Evolutionary conservation across 371 early-diverging fungal genomes (phyloP).

Genomic region (Sanchytrium tribonematis): DNA sequence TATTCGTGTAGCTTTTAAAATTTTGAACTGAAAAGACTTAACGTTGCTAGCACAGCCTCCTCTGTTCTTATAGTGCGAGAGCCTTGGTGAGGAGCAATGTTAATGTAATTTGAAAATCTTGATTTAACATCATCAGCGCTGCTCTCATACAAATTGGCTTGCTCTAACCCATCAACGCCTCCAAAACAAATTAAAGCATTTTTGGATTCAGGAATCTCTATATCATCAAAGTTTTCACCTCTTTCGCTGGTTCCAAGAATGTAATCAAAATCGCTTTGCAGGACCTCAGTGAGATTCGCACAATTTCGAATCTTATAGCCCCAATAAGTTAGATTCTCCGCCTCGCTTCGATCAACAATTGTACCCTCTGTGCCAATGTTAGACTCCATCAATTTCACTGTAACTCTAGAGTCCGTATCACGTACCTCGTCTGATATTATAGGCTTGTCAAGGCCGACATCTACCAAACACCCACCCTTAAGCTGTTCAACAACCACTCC

Average conservation of each 20-base stretch:
- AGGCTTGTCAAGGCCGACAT: conserved; percentile 28
- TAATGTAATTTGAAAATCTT: conserved; percentile 33
- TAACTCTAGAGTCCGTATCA: conserved; percentile 33
- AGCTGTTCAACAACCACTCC: conserved; percentile 26
- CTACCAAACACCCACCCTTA: conserved; percentile 11
- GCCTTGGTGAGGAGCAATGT: conserved; percentile 29
- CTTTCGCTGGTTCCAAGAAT: conserved; percentile 35
- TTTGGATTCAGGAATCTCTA: conserved; percentile 8
- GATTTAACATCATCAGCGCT: conserved; percentile 27
- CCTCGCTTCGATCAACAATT: conserved; percentile 30
- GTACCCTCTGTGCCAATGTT: conserved; percentile 17
- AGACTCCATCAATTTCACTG: conserved; percentile 27
- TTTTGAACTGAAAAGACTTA: background rate
- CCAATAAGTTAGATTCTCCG: conserved; percentile 38
- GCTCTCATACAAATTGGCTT: conserved; percentile 31
- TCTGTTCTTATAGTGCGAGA: conserved; percentile 34
- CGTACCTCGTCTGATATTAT: conserved; percentile 21
- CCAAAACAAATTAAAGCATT: conserved; percentile 40
- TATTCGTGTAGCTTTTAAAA: background rate
- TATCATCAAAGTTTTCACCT: conserved; percentile 16
- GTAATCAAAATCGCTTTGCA: conserved; percentile 35
- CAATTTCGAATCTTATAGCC: conserved; percentile 38
- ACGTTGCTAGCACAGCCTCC: conserved; percentile 14
- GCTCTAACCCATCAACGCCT: conserved; percentile 32
- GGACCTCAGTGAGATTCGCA: conserved; percentile 24